These are phyloP conservation scores for Paraphaeosphaeria minitans DNA, from an alignment of 2,329 filamentous ascomycete genomes.

Conservation along the genomic window DNA sequence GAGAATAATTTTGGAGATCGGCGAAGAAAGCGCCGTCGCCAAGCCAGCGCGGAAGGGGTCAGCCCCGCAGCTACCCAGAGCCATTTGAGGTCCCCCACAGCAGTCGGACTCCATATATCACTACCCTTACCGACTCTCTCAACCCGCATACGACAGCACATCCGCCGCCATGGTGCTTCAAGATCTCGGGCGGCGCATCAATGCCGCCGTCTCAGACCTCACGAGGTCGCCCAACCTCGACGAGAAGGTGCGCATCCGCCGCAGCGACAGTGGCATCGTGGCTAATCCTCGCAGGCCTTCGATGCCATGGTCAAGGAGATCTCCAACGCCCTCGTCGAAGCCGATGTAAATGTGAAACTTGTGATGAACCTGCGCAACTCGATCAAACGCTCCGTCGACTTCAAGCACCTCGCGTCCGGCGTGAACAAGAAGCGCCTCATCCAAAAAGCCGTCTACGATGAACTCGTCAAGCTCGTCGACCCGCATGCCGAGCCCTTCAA, in stretches of 20 bases:
- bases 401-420: slow-evolving; percentile 86
- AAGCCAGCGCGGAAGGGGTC: slow-evolving; percentile 18
- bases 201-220: slow-evolving; percentile 91
- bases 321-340: slow-evolving; percentile 90
- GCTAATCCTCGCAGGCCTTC: slow-evolving; percentile 70
- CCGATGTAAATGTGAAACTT: slow-evolving; percentile 95
- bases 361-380: slow-evolving; percentile 91
- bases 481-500: slow-evolving; percentile 95
- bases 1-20: slow-evolving; percentile 33
- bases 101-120: slow-evolving; percentile 15
- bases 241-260: slow-evolving; percentile 72
- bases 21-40: slow-evolving; percentile 36
- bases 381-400: slow-evolving; percentile 89
- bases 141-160: slow-evolving; percentile 16
- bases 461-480: slow-evolving; percentile 93
- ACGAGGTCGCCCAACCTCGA: slow-evolving; percentile 92
- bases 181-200: slow-evolving; percentile 98
- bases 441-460: slow-evolving; percentile 96
- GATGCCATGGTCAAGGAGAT: slow-evolving; percentile 99
- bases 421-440: slow-evolving; percentile 99
- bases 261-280: slow-evolving; percentile 13
- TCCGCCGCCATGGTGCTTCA: slow-evolving; percentile 83
- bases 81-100: slow-evolving; percentile 15
- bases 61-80: slow-evolving; percentile 20
- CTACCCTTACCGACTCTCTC: slow-evolving; percentile 10